Base-by-base conservation (phyloP, 2,329 filamentous ascomycete species). In the Harringtonia lauricola region DNA sequence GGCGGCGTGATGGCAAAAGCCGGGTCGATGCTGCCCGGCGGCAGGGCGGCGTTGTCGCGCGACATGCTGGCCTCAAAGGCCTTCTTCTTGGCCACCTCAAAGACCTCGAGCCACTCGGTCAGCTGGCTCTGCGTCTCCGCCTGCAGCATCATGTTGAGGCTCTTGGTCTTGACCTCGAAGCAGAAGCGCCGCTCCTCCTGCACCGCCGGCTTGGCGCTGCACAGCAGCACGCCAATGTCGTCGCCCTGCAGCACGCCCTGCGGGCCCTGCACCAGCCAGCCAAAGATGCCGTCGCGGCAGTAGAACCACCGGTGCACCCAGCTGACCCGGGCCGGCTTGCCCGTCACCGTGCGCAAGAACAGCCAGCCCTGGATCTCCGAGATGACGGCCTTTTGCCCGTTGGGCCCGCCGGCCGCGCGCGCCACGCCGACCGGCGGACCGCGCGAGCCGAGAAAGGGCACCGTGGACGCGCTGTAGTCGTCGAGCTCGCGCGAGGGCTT, bases 111-210 rank as follows among this genome's bases (percentile, higher is more conserved):
- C 92, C 92, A 98, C 55, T 94, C 86, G 46, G 85, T 88, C n/a
- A 98, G 74, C 58, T 96, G 86, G 40, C 68, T 70, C 59, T 98
- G 92, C 0, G 87, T 95, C 59, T 98, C 92, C 5, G 90, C 86
- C 64, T 98, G 92, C 3, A 98, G 70, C 47, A 95, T 68, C 50
- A 95, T 80, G 40, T 82, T 92, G 49, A 85, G 85, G 56, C 86
- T 94, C 62, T 95, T 98, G 3, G 92, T 98, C 69, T 96, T 98
- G 56, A 98, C 84, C 63, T 98, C 92, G 55, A 98, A 95, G 59
- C 92, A 96, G 63, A 96, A 98, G 15, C 92, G 78, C 33, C 92
- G 79, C 56, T 98, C 92, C 63, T 98, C 92, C 52, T 86, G 81
- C 41, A 94, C 83, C 1, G 89, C 88, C 17, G 89, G 88, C 55